Evolutionary conservation across 805 yeast species (phyloP), one percentile per base, ranked within the genome.

Genomic region (Cyberlindnera suaveolens): DNA sequence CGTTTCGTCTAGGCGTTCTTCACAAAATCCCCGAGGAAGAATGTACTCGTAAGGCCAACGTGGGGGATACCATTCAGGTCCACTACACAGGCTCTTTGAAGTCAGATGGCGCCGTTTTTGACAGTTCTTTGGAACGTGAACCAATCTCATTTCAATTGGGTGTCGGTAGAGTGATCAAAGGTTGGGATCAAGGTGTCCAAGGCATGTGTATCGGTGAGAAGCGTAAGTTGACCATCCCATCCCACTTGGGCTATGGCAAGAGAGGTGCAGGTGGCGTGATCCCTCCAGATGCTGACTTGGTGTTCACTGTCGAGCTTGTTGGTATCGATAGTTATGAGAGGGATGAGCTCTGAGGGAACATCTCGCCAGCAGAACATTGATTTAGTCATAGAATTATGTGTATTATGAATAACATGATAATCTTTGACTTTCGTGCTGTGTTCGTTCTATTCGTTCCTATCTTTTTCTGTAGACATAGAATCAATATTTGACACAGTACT

Each of bases 161-260:
- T 34, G 62, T 64, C 20, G 90, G 95, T 5, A 82, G 76, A 55
- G 96, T 89, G 29, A 89, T 89, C 58, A 58, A 71, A 47, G 96
- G 97, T 46, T 89, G 96, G 96, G 97, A 89, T 50, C 78, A 82
- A 64, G 96, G 96, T 34, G 66, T 88, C 40, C 70, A 32, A 80
- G 83, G 67, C 38, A 54, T 54, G 95, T 89, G 97, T 65, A 69
- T 86, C 61, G 96, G 96, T 37, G 96, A 89, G 63, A 72, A 81
- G 67, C 76, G 96, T 60, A 81, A 75, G 52, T 70, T 89, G 53
- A 75, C 78, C 26, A 86, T 90, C 58, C 96, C 96, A 38, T 74
- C 95, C 6, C 71, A 74, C 29, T 63, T 87, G 52, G 96, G 77
- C 7, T 89, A 89, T 54, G 97, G 97, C 41, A 64, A 66, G 26